phyloP scores from a whole-genome alignment of 148 eudicot species.

The Limonium bicolor region DNA sequence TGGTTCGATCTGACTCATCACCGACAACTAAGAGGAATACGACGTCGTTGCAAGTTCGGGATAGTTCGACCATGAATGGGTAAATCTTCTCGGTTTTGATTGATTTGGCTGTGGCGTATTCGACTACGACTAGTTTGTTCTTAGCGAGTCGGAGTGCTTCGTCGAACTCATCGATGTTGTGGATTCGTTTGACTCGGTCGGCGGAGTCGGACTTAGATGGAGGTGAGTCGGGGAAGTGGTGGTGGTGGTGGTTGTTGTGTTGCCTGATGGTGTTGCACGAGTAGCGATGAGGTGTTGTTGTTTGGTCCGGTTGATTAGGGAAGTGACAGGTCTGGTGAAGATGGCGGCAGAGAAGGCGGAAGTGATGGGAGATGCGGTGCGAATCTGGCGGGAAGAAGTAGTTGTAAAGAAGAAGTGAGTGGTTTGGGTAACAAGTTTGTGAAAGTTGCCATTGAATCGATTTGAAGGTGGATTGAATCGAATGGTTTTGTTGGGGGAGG shows the following conservation, averaged over 20 bases:
- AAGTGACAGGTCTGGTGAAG: constrained; percentile 4
- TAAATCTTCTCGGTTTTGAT: constrained; percentile 44
- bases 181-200: constrained; percentile 37
- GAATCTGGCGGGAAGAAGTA: too few relatives aligned
- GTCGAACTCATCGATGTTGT: constrained; percentile 58
- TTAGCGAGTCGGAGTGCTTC: constrained; percentile 45
- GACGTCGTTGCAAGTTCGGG: constrained; percentile 74
- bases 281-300: too few relatives aligned
- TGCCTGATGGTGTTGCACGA: too few relatives aligned
- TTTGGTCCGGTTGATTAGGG: too few relatives aligned
- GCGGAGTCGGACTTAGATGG: constrained; percentile 1
- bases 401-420: neutral
- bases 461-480: too few relatives aligned
- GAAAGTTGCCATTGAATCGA: constrained; percentile 20
- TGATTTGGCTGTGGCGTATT: constrained; percentile 48
- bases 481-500: neutral
- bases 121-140: constrained; percentile 70
- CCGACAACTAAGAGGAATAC: constrained; percentile 71
- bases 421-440: constrained; percentile 31
- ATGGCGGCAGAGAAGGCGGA: too few relatives aligned
- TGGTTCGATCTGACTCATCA: constrained; percentile 54
- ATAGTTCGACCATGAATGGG: constrained; percentile 80
- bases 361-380: too few relatives aligned
- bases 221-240: constrained; percentile 1
- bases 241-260: constrained; percentile 4